Evolutionary conservation across 805 yeast species (phyloP), one percentile per base, ranked within the genome.

Genomic region (Danielia oregonensis): DNA sequence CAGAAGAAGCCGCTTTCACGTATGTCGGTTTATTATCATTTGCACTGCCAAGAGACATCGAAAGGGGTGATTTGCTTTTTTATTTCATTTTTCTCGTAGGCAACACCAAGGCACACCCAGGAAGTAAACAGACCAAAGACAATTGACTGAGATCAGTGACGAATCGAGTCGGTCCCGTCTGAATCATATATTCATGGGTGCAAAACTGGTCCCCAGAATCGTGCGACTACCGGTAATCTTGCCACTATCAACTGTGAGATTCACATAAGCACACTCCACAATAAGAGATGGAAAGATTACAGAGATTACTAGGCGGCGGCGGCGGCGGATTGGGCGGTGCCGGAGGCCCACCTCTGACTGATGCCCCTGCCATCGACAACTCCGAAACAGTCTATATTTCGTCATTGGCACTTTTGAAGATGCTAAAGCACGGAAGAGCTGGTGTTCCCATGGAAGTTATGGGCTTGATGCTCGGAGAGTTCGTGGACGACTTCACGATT

Each of bases 401-500:
- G 26, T 88, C 97, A 25, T 74, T 93, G 51, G 99, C 99, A 3
- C 68, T 93, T 33, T 71, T 93, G 44, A 93, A 93, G 65, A 93
- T 93, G 98, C 77, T 93, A 54, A 91, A 89, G 61, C 99, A 93
- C 57, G 97, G 97, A 24, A 76, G 97, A 55, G 91, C 93, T 2
- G 93, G 94, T 59, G 81, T 75, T 33, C 81, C 80, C n/a, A 74
- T 75, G 81, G 80, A 74, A 57, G 82, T 76, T 33, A 93, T 93
- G 99, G 99, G 99, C 3, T 72, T 93, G 46, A 93, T 93, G 99
- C 74, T 94, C 42, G 99, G 99, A 29, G 97, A 91, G 49, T 91
- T 93, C 63, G 93, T 93, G 17, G 98, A 93, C 59, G 97, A 93
- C 42, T 91, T 84, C 61, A 93, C 98, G 0, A 93, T 93, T 24